Conservation (phyloP, 1,284 basidiomycete genomes). For the Ustilago loliicola region DNA sequence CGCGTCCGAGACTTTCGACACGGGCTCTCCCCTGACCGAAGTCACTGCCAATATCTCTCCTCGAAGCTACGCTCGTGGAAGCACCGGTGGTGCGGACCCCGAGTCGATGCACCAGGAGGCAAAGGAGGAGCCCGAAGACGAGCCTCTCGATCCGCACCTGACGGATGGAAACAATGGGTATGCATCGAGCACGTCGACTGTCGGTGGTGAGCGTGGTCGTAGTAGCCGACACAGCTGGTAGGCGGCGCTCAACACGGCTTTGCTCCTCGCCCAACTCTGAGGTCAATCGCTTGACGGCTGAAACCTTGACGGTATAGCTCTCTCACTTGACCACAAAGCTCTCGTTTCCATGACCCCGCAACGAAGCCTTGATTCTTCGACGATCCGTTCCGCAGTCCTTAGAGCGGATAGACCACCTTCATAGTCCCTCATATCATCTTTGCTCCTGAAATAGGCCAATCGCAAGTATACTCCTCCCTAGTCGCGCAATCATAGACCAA, state of each 20-base stretch:
- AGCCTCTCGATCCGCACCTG: constrained; percentile 17
- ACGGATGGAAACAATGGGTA: not conserved
- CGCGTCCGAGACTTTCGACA: constrained; percentile 25
- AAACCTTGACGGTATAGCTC: too few relatives aligned
- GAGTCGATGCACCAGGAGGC: not conserved
- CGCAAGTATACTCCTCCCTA: not conserved
- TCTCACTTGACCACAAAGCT: too few relatives aligned
- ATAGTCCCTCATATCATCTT: not conserved
- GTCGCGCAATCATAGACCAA: not conserved
- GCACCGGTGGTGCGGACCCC: not conserved
- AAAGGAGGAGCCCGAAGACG: not conserved
- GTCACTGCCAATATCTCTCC: constrained; percentile 30
- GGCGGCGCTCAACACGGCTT: not conserved
- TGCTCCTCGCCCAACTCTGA: not conserved
- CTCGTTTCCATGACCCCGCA: not conserved
- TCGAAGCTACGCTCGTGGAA: constrained; percentile 6
- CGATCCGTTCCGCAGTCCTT: not conserved
- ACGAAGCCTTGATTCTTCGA: not conserved
- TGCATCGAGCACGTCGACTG: constrained; percentile 14
- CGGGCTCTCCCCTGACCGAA: constrained; percentile 40
- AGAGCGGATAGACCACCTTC: not conserved
- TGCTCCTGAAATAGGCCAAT: not conserved
- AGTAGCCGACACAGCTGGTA: constrained; percentile 13
- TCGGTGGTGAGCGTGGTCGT: not conserved
- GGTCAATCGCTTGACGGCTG: too few relatives aligned